These are phyloP conservation scores for Globisporangium splendens DNA, from an alignment of 352 stramenopile genomes.

Conservation along the genomic window DNA sequence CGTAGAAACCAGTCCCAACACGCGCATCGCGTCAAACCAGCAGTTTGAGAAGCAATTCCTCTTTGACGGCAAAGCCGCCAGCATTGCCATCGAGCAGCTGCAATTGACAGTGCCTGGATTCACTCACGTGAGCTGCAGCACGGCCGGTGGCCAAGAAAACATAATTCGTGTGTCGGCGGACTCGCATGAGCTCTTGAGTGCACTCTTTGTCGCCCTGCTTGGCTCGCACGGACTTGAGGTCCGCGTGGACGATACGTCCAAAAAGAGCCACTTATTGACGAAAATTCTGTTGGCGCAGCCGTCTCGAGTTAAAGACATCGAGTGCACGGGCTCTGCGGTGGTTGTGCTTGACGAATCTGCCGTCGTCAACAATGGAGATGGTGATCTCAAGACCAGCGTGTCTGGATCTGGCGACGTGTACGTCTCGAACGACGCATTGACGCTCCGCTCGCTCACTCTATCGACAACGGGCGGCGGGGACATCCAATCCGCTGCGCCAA, in stretches of 20 bases:
- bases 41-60: background rate
- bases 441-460: no score
- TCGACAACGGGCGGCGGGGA: no score
- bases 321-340: constrained; percentile 9
- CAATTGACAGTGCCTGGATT: constrained; percentile 13
- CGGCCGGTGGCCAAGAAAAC: background rate
- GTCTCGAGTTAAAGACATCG: constrained; percentile 7
- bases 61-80: background rate
- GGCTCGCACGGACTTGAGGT: constrained; percentile 9
- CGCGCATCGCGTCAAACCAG: background rate
- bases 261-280: constrained; percentile 14
- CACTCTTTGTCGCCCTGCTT: constrained; percentile 5
- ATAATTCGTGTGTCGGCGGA: constrained; percentile 14
- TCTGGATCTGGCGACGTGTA: no score
- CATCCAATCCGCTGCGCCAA: no score
- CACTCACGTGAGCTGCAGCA: constrained; percentile 17
- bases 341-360: constrained; percentile 22
- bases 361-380: background rate
- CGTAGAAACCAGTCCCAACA: background rate
- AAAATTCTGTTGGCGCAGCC: constrained; percentile 16
- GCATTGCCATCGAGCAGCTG: constrained; percentile 11
- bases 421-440: no score
- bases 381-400: constrained; percentile 2
- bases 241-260: background rate
- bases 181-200: constrained; percentile 1